Base-by-base conservation (phyloP, 1,284 basidiomycete species). In the Wolfiporia cocos region DNA sequence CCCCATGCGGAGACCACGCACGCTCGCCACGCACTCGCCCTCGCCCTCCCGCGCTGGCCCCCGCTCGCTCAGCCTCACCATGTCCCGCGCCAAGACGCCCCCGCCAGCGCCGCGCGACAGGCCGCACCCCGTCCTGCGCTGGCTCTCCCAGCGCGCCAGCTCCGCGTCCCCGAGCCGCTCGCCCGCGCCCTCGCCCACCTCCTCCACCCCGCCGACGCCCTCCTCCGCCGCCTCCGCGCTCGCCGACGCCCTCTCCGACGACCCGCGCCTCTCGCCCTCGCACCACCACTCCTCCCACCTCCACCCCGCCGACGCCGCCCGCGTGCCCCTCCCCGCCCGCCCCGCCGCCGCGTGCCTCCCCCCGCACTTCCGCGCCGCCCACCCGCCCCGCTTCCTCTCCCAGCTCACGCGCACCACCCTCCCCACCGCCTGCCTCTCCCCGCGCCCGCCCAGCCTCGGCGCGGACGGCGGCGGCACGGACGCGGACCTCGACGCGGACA, bases 381-480 rank as follows among this genome's bases (percentile, higher is more conserved):
- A 69, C 33, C 71, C 74, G 1, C 80, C 81, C 3, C 71, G 75
- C 31, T 73, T 81, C 47, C 65, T 86, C 47, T 74, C 77, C 49
- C 70, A 62, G 50, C 73, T 86, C 36, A 70, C 81, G 6, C 73
- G 80, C 37, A 69, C 75, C 1, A 78, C 82, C 0, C 69, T 84
- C 30, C 83, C 86, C 15, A 81, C 76, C 14, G 66, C 81, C 2
- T 78, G 78, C 2, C 60, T 86, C 6, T 67, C 71, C 1, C 48
- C 62, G 17, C 52, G 59, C 1, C 52, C 52, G 18, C 44, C 49
- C 33, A 32, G 26, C 30, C 43, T 21, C n/a, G 15, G 23, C 22
- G 24, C 15, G 9, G 21, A 28, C 21, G 11, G 53, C 51, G 4
- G 37, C 43, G 20, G 46, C 49, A 20, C 35, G 37, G 21, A 50